Evolutionary conservation across 164 flowering plant genomes (phyloP), one percentile per base, ranked within the genome.

Genomic region (Platanus orientalis): DNA sequence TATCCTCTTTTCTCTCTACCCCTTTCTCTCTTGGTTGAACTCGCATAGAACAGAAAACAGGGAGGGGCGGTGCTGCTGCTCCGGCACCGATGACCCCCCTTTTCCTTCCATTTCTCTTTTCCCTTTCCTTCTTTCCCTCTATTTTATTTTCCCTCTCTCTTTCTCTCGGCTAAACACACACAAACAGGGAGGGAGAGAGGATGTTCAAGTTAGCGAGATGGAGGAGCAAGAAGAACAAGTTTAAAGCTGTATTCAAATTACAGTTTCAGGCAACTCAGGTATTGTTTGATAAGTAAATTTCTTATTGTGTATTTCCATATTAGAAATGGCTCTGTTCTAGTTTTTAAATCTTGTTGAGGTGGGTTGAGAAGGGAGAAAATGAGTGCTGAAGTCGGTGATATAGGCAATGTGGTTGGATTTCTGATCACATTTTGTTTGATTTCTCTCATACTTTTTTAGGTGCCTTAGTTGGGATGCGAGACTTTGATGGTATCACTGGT

Each of bases 241-340:
- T 83, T 84, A 90, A 86, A 72, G 78, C 71, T 61, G 84, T 71
- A 4, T 90, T 88, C 83, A 90, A 78, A 62, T 72, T 92, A 72
- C 96, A 90, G 82, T 85, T 92, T 71, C 88, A 81, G 63, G 96
- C 85, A 25, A 81, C 93, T 74, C 86, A 90, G 92, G 98, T 92
- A 58, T 24, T 44, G n/a, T 26, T 26, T 21, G 45, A 45, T 6
- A 9, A 48, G 20, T 32, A 20, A 36, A 56, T 34, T 24, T 34
- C 12, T 32, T 7, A n/a, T 6, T 26, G 45, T 36, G 6, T 24
- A 0, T 16, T 9, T 7, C 30, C 32, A 4, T 47, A 55, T 56
- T 50, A 32, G 26, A 55, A 68, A 47, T 61, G 61, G 60, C 51
- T 20, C n/a, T n/a, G n/a, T 14, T 20, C 34, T 11, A 57, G 57